Evolutionary conservation across 306 rosid species (phyloP).

Genomic region (Quercus suber): DNA sequence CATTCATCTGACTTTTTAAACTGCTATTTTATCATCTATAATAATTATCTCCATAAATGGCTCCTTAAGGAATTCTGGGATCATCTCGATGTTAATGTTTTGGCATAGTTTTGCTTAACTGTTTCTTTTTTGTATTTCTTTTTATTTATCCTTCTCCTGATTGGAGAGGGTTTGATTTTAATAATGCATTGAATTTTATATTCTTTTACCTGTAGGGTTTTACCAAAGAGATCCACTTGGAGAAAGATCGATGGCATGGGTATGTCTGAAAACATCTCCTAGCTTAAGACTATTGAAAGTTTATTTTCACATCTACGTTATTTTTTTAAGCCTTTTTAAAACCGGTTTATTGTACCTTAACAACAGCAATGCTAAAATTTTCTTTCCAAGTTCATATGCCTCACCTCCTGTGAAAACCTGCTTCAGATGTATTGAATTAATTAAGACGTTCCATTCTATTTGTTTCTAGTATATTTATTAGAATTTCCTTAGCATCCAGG

Average conservation of each 20-base stretch:
- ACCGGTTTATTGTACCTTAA: background rate
- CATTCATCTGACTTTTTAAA: background rate
- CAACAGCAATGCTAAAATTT: no score
- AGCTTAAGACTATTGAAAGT: constrained; percentile 12
- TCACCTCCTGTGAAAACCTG: background rate
- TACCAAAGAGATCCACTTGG: constrained; percentile 95
- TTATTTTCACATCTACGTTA: constrained; percentile 5
- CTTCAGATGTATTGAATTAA: background rate
- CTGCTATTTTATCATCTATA: background rate
- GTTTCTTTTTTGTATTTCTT: background rate
- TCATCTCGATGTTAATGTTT: background rate
- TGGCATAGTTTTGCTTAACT: background rate
- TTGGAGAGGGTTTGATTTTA: constrained; percentile 2
- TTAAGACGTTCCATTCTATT: background rate
- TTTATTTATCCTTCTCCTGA: background rate
- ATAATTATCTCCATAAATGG: background rate
- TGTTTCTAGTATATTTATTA: constrained; percentile 5
- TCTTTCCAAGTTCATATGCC: no score
- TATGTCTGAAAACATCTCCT: constrained; percentile 37
- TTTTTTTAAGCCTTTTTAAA: background rate
- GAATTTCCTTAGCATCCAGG: constrained; percentile 39
- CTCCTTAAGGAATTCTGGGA: background rate
- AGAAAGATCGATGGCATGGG: constrained; percentile 98
- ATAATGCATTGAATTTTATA: constrained; percentile 15
- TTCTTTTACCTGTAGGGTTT: constrained; percentile 64